These are phyloP conservation scores for Trichoderma arundinaceum DNA, from an alignment of 2,329 filamentous ascomycete genomes.

Conservation along the genomic window DNA sequence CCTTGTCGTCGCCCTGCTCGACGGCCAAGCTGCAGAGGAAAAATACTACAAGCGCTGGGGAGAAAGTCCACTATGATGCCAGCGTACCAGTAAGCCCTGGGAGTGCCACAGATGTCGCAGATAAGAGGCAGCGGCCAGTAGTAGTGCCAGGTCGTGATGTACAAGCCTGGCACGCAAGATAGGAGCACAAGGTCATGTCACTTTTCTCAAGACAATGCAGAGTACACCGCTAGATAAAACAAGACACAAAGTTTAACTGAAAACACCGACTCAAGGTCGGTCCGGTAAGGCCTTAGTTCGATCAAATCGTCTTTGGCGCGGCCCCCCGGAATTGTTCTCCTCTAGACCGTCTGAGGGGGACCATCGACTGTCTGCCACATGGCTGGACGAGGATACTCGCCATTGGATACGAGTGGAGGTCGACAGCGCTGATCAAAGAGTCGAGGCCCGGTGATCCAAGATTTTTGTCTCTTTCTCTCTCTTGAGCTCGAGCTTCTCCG, in stretches of 20 bases:
- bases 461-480: neutral
- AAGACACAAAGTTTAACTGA: conserved; percentile 17
- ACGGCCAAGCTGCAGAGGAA: neutral
- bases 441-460: conserved; percentile 11
- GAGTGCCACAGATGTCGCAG: conserved; percentile 24
- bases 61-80: conserved; percentile 2
- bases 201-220: neutral
- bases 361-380: conserved; percentile 19
- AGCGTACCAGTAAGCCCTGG: conserved; percentile 21
- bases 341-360: conserved; percentile 7
- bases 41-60: too few species aligned
- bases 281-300: conserved; percentile 11
- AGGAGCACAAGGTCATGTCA: neutral
- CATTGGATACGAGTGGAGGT: conserved; percentile 13
- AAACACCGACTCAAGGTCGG: conserved; percentile 18
- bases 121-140: conserved; percentile 21
- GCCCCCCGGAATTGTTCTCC: conserved; percentile 11
- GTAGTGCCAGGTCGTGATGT: neutral
- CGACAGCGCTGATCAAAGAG: conserved; percentile 25
- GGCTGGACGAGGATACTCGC: neutral
- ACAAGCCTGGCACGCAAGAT: conserved; percentile 8
- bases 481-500: neutral
- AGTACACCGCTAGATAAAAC: conserved; percentile 25
- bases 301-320: neutral
- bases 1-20: conserved; percentile 15